Evolutionary conservation across 768 basidiomycete species (phyloP).

Genomic region (Pleurotus giganteus): DNA sequence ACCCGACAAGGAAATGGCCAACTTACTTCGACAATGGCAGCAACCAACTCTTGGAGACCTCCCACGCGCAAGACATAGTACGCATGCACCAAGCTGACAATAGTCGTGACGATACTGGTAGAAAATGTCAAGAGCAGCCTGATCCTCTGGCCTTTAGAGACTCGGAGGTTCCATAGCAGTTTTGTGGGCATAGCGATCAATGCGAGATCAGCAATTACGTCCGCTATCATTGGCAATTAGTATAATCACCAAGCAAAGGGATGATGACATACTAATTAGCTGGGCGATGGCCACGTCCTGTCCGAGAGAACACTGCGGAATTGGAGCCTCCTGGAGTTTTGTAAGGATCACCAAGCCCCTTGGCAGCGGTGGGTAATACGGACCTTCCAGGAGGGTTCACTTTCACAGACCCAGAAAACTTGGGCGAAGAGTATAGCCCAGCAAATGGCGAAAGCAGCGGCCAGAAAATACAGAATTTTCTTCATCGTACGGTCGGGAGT

Average conservation of each 20-base stretch:
- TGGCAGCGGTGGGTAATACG: neutral
- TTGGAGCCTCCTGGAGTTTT: neutral
- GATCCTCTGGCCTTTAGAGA: constrained; percentile 30
- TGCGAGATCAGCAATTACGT: constrained; percentile 42
- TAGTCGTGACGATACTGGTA: constrained; percentile 48
- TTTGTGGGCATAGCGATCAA: constrained; percentile 45
- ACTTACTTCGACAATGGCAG: constrained; percentile 43
- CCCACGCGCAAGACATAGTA: constrained; percentile 33
- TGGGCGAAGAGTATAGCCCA: constrained; percentile 38
- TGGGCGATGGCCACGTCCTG: constrained; percentile 50
- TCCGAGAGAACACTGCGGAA: constrained; percentile 41
- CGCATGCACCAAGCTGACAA: constrained; percentile 47
- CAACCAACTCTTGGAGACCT: constrained; percentile 28
- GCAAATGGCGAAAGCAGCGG: constrained; percentile 27
- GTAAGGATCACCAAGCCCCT: neutral
- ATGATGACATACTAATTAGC: constrained; percentile 38
- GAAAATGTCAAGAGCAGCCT: constrained; percentile 53
- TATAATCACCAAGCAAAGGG: neutral
- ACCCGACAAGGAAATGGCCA: neutral
- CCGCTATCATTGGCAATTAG: constrained; percentile 31
- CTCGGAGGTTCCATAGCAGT: constrained; percentile 40
- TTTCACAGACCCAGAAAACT: constrained; percentile 43
- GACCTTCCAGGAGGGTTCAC: constrained; percentile 37
- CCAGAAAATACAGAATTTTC: constrained; percentile 25
- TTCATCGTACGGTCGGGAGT: constrained; percentile 33